These are phyloP conservation scores for Claviceps cyperi DNA, from an alignment of 2,329 filamentous ascomycete genomes.

Conservation along the genomic window DNA sequence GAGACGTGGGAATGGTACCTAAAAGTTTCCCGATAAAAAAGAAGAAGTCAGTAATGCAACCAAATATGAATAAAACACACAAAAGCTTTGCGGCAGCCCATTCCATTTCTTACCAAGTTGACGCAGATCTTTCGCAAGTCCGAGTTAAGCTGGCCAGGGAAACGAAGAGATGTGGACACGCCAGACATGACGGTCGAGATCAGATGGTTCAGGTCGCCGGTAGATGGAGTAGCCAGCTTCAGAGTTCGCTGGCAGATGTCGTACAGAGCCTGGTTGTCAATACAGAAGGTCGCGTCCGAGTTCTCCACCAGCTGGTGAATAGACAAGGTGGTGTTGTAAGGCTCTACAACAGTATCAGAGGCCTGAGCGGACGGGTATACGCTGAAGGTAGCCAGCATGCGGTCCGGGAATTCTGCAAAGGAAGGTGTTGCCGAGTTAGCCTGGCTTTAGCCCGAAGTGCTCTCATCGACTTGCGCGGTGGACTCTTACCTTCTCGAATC, in stretches of 20 bases:
- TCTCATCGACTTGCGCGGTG: neutral
- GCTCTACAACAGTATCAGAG: slow-evolving; percentile 98
- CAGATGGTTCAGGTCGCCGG: slow-evolving; percentile 97
- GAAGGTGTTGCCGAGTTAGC: neutral
- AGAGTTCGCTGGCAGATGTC: slow-evolving; percentile 99
- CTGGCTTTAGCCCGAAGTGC: neutral
- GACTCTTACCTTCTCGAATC: slow-evolving; percentile 59
- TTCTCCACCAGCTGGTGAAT: slow-evolving; percentile 99
- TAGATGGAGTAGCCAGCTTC: slow-evolving; percentile 96
- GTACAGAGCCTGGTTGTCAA: slow-evolving; percentile 99
- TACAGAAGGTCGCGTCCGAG: slow-evolving; percentile 99
- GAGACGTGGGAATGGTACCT: slow-evolving; percentile 97
- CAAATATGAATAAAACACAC: no score
- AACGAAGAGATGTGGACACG: slow-evolving; percentile 94
- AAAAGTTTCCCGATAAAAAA: neutral
- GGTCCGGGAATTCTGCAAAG: slow-evolving; percentile 74
- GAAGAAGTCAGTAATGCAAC: neutral
- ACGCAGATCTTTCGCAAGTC: slow-evolving; percentile 98
- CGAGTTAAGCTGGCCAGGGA: slow-evolving; percentile 99
- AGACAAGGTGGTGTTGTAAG: slow-evolving; percentile 98
- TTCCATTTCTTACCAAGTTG: slow-evolving; percentile 49
- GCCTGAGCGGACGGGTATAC: slow-evolving; percentile 98
- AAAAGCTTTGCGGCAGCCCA: neutral
- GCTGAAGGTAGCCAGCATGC: slow-evolving; percentile 99
- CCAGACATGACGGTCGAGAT: slow-evolving; percentile 99